These are phyloP conservation scores for Alternaria hordeiaustralica DNA, from an alignment of 2,329 filamentous ascomycete genomes.

Conservation along the genomic window DNA sequence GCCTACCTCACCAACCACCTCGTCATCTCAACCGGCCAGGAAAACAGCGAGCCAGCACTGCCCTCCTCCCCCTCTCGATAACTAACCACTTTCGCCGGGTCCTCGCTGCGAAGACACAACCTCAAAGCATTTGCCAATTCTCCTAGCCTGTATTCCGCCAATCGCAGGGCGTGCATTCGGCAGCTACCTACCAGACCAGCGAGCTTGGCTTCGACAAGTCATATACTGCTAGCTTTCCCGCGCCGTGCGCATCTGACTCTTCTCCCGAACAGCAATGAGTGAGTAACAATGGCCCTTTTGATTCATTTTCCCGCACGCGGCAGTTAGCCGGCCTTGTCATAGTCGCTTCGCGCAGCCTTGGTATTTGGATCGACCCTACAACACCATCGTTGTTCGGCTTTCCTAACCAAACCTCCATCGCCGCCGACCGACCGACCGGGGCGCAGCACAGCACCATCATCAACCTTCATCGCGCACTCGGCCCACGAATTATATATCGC, in stretches of 20 bases:
- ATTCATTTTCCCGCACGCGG: constrained; percentile 12
- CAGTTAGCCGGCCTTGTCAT: constrained; percentile 8
- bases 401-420: constrained; percentile 1
- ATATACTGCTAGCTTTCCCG: constrained; percentile 17
- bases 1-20: constrained; percentile 6
- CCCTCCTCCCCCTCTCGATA: constrained; percentile 1
- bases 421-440: not conserved
- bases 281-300: constrained; percentile 17
- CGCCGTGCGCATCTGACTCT: constrained; percentile 12
- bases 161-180: constrained; percentile 2
- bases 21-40: constrained; percentile 1
- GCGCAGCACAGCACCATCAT: constrained; percentile 8
- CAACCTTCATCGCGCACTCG: constrained; percentile 1
- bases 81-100: constrained; percentile 7
- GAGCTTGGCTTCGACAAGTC: constrained; percentile 13
- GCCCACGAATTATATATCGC: not conserved
- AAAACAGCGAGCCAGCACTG: not conserved
- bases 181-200: constrained; percentile 4
- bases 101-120: not conserved
- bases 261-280: constrained; percentile 23
- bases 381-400: not conserved
- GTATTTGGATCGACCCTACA: constrained; percentile 4
- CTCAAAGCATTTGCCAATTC: constrained; percentile 1
- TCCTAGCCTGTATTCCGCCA: constrained; percentile 2
- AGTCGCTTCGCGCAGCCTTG: constrained; percentile 12